Percentiles rank a stretch among this genome's conserved stretches.
Evolutionary conservation across 371 early-diverging fungal genomes (phyloP).

Genomic region (Coemansia sp.): DNA sequence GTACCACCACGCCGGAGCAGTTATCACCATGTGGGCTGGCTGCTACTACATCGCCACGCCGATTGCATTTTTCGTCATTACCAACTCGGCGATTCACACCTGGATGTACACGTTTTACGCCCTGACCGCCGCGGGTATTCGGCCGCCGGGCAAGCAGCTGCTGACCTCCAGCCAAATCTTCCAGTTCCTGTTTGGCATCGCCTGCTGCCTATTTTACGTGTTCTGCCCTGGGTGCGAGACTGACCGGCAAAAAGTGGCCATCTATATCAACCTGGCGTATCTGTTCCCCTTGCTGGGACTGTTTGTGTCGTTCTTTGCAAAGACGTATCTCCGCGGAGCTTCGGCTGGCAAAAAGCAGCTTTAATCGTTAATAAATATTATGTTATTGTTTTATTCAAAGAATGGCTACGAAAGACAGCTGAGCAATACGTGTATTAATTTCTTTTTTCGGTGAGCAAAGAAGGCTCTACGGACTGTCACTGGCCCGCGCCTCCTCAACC

Average conservation of each 20-base stretch:
- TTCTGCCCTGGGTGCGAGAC: conserved; percentile 69
- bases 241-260: conserved; percentile 66
- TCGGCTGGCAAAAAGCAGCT: background rate
- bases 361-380: background rate
- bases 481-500: conserved; percentile 40
- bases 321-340: conserved; percentile 56
- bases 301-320: conserved; percentile 75
- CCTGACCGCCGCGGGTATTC: conserved; percentile 71
- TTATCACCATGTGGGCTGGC: conserved; percentile 78
- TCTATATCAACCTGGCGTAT: conserved; percentile 71
- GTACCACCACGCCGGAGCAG: conserved; percentile 89
- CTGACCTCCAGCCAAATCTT: conserved; percentile 84
- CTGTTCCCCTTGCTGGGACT: conserved; percentile 77
- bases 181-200: conserved; percentile 81
- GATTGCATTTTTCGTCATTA: conserved; percentile 83
- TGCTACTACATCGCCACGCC: conserved; percentile 73
- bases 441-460: background rate
- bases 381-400: background rate
- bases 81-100: conserved; percentile 89
- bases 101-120: conserved; percentile 91
- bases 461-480: background rate
- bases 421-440: too few relatives aligned
- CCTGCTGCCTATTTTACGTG: conserved; percentile 60
- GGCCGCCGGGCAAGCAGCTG: conserved; percentile 81
- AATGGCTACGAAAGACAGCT: background rate